Evolutionary conservation across 2,329 filamentous ascomycete species (phyloP), one percentile per base, ranked within the genome.

Genomic region (Aureobasidium sp.): DNA sequence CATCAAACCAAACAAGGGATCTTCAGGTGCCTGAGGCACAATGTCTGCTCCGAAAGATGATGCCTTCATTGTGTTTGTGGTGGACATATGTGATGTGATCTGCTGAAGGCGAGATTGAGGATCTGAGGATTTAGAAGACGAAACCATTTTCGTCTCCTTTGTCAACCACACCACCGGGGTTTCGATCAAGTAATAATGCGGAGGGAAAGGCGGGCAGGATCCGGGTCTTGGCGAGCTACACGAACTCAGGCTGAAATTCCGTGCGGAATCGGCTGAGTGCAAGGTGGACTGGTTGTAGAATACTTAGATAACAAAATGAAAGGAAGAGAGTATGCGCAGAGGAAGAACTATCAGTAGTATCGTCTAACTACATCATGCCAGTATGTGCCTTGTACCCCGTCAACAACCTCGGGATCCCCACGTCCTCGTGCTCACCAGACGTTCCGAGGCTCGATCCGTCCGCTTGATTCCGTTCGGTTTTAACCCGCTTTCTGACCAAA

Each of bases 1-100:
- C 84, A 93, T 91, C 70, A 99, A 80, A 62, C 93, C 92, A 73
- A 99, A 99, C 73, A 99, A 85, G 66, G 93, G 86, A 78, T 99
- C 94, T 75, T 96, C 92, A 51, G 94, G 92, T 64, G 94, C 94
- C 77, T 93, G 88, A 70, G 92, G 90, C 63, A 97, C 90, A 67
- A 82, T 79, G 71, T 89, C 83, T 70, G 87, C 82, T 64, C 86
- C 84, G 79, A 96, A 96, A 71, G 82, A 85, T 68, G 89, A 88
- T 62, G 81, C 73, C 70, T 78, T 72, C 65, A 75, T 76, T 66
- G 85, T 81, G 70, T 78, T 72, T 65, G 75, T 76, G 66, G 84
- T 81, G 72, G 85, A 82, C 82, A 94, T 87, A 76, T 94, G 90
- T 72, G 79, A 80, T 69, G 82, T 81, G 69, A 91, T 82, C 70